Conservation (phyloP, 108 stramenopile species). For the Cyclotella sp. region DNA sequence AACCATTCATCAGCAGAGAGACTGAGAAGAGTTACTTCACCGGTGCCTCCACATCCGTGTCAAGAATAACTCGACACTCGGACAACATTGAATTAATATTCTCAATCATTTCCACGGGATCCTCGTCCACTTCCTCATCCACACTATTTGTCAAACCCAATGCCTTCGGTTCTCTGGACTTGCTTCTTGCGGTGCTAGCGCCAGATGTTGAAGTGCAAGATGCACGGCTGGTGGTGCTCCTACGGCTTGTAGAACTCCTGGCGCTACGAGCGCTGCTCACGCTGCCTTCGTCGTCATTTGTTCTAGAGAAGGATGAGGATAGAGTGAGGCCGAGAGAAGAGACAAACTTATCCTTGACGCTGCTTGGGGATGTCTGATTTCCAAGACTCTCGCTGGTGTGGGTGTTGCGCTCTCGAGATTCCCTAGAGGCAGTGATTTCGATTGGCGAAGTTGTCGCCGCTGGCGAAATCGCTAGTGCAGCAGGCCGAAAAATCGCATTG, state of each 20-base stretch:
- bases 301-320: slow-evolving; percentile 8
- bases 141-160: slow-evolving; percentile 40
- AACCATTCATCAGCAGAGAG: no score
- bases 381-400: neutral
- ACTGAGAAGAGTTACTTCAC: neutral
- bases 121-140: slow-evolving; percentile 48
- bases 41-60: slow-evolving; percentile 28
- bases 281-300: slow-evolving; percentile 20
- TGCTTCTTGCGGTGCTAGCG: neutral
- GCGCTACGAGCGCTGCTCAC: slow-evolving; percentile 11
- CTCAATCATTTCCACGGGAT: slow-evolving; percentile 49
- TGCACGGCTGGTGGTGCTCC: slow-evolving; percentile 7
- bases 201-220: neutral
- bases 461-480: neutral
- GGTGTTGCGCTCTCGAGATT: slow-evolving; percentile 2
- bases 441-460: neutral
- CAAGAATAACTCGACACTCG: slow-evolving; percentile 49
- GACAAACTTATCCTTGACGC: slow-evolving; percentile 49
- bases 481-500: slow-evolving; percentile 2
- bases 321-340: slow-evolving; percentile 23
- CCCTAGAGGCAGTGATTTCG: neutral
- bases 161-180: slow-evolving; percentile 1
- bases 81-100: slow-evolving; percentile 50
- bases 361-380: slow-evolving; percentile 15
- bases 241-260: slow-evolving; percentile 15